A percentile compares a stretch with the other conserved stretches of the same genome.
These are phyloP conservation scores for Hericium coralloides DNA, from an alignment of 768 basidiomycete genomes.

Conservation along the genomic window DNA sequence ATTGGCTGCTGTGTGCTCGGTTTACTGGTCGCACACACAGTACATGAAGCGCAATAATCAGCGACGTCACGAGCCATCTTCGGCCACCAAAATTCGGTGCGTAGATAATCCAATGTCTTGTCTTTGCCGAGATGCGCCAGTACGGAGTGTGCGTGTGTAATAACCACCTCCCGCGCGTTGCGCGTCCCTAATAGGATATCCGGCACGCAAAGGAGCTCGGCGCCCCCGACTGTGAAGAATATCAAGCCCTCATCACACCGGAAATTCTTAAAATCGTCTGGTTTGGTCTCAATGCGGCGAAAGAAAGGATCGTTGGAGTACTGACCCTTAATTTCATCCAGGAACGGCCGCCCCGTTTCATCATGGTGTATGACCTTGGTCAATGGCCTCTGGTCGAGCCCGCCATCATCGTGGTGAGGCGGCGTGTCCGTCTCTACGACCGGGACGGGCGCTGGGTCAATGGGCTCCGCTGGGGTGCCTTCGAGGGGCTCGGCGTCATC, in stretches of 20 bases:
- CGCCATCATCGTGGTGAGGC: background rate
- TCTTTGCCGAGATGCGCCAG: slow-evolving; percentile 14
- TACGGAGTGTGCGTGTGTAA: slow-evolving; percentile 14
- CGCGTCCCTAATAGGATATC: background rate
- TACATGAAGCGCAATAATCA: slow-evolving; percentile 11
- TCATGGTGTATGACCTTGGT: background rate
- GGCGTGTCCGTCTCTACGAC: background rate
- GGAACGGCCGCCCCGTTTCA: background rate
- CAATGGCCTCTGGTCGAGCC: background rate
- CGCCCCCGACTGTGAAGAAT: background rate
- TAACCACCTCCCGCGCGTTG: slow-evolving; percentile 10
- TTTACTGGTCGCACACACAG: slow-evolving; percentile 7
- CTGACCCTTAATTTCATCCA: background rate
- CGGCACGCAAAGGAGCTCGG: background rate
- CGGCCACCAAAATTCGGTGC: slow-evolving; percentile 15
- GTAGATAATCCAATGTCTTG: slow-evolving; percentile 15
- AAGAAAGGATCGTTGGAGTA: background rate
- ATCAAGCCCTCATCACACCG: background rate
- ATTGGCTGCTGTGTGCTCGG: slow-evolving; percentile 6
- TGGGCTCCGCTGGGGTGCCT: background rate
- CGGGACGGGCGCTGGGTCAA: background rate
- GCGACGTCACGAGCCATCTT: slow-evolving; percentile 6
- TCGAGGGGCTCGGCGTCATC: background rate
- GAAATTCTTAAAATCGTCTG: slow-evolving; percentile 4
- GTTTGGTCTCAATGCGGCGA: background rate